phyloP scores from a whole-genome alignment of 371 early-diverging fungal genomes.

The Entomophthora muscae region DNA sequence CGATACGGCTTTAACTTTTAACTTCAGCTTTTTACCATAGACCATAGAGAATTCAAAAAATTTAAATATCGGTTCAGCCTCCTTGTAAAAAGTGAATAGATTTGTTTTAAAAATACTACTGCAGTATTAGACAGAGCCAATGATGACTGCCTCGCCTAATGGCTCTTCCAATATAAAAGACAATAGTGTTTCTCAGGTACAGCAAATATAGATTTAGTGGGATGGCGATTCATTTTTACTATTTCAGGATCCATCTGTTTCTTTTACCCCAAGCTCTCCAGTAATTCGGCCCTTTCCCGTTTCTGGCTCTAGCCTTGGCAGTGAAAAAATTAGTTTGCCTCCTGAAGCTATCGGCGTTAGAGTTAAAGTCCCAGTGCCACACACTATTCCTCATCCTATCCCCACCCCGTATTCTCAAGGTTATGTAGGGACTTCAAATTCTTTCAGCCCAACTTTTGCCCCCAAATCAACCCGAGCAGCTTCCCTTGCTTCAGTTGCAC shows the following conservation, averaged over 20 bases:
- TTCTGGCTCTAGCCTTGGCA: not conserved
- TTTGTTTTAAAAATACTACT: not conserved
- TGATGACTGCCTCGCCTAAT: not conserved
- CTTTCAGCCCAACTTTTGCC: not conserved
- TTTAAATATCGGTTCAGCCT: not conserved
- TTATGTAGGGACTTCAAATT: not conserved
- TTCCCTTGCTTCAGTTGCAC: not conserved
- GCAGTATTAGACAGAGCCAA: not conserved
- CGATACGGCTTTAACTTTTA: not conserved
- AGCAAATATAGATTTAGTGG: not conserved
- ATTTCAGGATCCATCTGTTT: not conserved
- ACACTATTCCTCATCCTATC: not conserved
- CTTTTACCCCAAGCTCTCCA: not conserved
- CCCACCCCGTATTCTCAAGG: not conserved
- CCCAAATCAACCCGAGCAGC: not conserved
- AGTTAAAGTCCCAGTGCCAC: not conserved
- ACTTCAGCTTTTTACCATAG: not conserved
- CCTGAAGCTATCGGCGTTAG: not conserved
- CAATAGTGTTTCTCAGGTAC: not conserved
- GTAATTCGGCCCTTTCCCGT: not conserved
- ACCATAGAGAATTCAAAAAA: not conserved
- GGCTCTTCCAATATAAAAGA: not conserved
- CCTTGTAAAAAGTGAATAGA: not conserved
- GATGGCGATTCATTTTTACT: not conserved
- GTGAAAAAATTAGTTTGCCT: not conserved